Percentiles rank a stretch among this genome's conserved stretches.
These are phyloP conservation scores for Benincasa hispida DNA, from an alignment of 306 rosid genomes.

Conservation along the genomic window DNA sequence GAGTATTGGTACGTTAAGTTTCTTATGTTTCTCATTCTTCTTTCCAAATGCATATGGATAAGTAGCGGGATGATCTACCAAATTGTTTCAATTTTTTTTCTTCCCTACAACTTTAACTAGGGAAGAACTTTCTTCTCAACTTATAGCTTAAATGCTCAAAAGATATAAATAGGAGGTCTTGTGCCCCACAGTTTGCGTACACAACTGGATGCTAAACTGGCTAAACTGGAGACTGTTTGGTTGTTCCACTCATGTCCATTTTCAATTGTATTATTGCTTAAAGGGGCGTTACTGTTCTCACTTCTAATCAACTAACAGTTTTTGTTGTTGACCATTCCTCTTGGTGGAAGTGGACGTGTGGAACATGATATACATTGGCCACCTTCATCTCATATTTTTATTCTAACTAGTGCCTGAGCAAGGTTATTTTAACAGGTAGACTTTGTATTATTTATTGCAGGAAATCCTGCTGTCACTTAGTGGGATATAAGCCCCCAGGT, in stretches of 20 bases:
- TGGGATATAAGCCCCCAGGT: constrained; percentile 49
- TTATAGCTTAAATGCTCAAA: neutral
- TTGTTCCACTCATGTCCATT: neutral
- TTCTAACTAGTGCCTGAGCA: neutral
- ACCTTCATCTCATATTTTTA: neutral
- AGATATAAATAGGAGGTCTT: neutral
- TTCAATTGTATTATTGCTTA: neutral
- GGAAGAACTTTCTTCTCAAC: neutral
- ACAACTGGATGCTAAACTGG: neutral
- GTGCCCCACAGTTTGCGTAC: neutral
- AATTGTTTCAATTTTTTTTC: neutral
- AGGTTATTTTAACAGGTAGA: constrained; percentile 17
- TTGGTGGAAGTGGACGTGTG: neutral
- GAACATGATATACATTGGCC: neutral
- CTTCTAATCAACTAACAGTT: neutral
- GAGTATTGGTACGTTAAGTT: constrained; percentile 71
- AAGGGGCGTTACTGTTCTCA: neutral
- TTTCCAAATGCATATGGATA: neutral
- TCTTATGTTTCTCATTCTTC: neutral
- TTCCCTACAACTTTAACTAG: neutral
- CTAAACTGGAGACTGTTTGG: neutral
- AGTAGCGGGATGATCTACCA: neutral
- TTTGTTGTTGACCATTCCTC: neutral
- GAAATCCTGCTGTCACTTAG: constrained; percentile 57
- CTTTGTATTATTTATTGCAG: constrained; percentile 40